Evolutionary conservation across 495 filamentous ascomycete species (phyloP), one percentile per base, ranked within the genome.

Genomic region (Aspergillus cristatus): DNA sequence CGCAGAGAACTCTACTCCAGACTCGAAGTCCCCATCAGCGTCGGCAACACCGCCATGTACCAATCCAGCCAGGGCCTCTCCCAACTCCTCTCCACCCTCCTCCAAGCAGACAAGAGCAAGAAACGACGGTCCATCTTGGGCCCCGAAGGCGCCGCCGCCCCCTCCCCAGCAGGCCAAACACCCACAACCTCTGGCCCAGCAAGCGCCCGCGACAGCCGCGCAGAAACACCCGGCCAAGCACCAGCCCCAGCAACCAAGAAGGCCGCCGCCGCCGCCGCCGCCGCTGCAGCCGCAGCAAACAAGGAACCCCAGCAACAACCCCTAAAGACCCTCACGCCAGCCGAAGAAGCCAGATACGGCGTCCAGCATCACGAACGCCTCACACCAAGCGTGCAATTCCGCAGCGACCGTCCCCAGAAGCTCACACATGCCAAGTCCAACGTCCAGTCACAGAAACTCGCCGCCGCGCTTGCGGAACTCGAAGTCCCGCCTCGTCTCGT

Each of bases 1-100:
- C 86, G 90, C 30, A 74, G 79, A 46, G 91, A 97, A 51, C 74
- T 97, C n/a, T 91, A 91, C 58, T 74, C 77, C 41, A 77, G 88
- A 39, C 78, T 97, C 8, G 88, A 94, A 42, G 78, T 79, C 41
- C 83, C 84, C 6, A 70, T 76, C 41, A 83, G 76, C 41, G 71
- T 79, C 25, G 69, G 78, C 41, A 84, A 73, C 45, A 75, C 79
- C 7, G 56, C 73, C 34, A 67, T 74, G 48, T 93, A 93, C 64
- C 79, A 80, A 43, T 78, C 81, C 26, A 89, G 82, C 42, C 70
- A 81, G 48, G 89, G 84, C 7, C 71, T 98, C 0, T 74, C 79
- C 17, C 74, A 78, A 35, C 74, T 98, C 10, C 74, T 94, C 32
- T 79, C 87, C 46, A 84, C 79, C 36, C 78, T 98, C 34, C 52